A percentile compares a stretch with the other conserved stretches of the same genome.
phyloP scores from a whole-genome alignment of 495 filamentous ascomycete species.

The Cenococcum geophilum region DNA sequence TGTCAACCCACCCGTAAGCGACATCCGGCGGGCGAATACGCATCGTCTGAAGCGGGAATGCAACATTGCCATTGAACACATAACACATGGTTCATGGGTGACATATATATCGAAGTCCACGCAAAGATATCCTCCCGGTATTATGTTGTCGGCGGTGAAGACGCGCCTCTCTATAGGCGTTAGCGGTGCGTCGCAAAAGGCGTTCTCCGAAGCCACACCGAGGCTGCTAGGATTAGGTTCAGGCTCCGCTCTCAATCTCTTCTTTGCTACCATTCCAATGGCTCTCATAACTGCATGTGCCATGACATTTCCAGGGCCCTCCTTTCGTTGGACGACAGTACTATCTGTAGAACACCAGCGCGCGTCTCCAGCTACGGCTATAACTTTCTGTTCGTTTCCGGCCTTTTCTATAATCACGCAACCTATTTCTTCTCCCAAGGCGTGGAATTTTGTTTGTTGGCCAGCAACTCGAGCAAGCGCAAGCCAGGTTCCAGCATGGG shows the following conservation, averaged over 20 bases:
- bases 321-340: conserved; percentile 29
- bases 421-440: conserved; percentile 63
- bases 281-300: conserved; percentile 78
- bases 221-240: neutral
- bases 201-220: conserved; percentile 11
- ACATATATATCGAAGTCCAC: conserved; percentile 84
- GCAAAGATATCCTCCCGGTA: conserved; percentile 83
- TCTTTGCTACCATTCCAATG: conserved; percentile 79
- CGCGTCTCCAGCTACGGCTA: conserved; percentile 73
- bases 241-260: conserved; percentile 38
- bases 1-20: conserved; percentile 54
- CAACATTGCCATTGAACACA: conserved; percentile 92
- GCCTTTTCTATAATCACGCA: conserved; percentile 70
- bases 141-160: conserved; percentile 41
- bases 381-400: conserved; percentile 39
- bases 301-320: conserved; percentile 58
- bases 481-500: conserved; percentile 56
- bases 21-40: conserved; percentile 66
- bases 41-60: conserved; percentile 82
- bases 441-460: conserved; percentile 46
- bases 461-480: conserved; percentile 61
- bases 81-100: conserved; percentile 90
- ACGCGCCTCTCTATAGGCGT: conserved; percentile 33
- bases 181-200: conserved; percentile 39
- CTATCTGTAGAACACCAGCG: conserved; percentile 45